Evolutionary conservation across 306 rosid genomes (phyloP), one percentile per base, ranked within the genome.

Genomic region (Castanopsis chinensis): DNA sequence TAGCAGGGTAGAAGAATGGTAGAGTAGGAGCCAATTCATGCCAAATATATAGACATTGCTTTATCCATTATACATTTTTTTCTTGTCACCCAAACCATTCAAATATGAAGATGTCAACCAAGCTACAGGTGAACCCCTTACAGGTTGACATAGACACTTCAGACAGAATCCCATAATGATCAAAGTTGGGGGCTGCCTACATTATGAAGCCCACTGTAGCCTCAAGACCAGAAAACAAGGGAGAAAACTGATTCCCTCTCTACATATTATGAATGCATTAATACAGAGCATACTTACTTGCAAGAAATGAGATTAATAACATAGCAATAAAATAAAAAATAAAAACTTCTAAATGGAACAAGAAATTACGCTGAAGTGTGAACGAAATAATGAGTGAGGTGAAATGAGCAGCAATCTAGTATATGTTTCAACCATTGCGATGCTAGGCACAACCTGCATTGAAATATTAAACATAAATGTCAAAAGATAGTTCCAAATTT

Each of bases 381-480:
- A 90, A 72, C 99, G 98, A 41, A 93, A 90, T 53, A 95, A 86
- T 58, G 98, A 88, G 81, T 93, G 94, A 67, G 99, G 98, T 25
- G 97, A 86, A 54, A 95, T 77, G 82, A 95, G 98, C 80, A 95
- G 90, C 85, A 95, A 76, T 76, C 99, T 91, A 55, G 91, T 70
- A 87, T 95, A 95, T 13, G 99, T 91, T 85, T 95, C 99, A 64
- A 91, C 98, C 98, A 95, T 90, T 45, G 99, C 98, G 84, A 95
- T 89, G 89, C 92, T 95, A 73, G 99, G 98, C 25, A 91, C 84
- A 85, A 82, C 93, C 99, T 95, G 93, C 91, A 87, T 49, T 64
- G 13, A 78, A 55, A 74, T 69, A 73, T 10, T 25, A 67, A 84
- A 74, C 64, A 55, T 30, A 74, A 75, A 84, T 74, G 83, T 82